Evolutionary conservation across 2,329 filamentous ascomycete genomes (phyloP).

Genomic region (Karstenula rhodostoma): DNA sequence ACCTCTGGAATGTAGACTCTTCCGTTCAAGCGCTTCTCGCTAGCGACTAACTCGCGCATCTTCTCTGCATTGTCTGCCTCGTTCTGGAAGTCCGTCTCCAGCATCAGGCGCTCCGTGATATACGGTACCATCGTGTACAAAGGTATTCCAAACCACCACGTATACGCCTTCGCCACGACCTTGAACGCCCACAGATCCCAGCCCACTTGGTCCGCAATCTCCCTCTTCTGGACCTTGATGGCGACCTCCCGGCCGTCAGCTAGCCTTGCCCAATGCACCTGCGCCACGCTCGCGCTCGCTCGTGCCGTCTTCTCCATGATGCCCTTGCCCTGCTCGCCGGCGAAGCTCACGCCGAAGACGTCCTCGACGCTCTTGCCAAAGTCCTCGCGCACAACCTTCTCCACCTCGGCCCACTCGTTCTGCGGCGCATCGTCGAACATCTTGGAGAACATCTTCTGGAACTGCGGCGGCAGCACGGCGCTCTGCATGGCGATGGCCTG

Average conservation of each 20-base stretch:
- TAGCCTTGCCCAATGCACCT: conserved; percentile 93
- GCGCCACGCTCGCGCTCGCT: conserved; percentile 89
- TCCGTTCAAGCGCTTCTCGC: conserved; percentile 77
- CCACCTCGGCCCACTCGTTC: conserved; percentile 85
- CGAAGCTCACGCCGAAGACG: conserved; percentile 89
- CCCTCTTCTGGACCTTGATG: conserved; percentile 94
- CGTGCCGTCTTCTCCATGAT: conserved; percentile 76
- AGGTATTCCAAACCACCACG: conserved; percentile 90
- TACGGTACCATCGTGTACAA: conserved; percentile 91
- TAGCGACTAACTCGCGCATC: conserved; percentile 79
- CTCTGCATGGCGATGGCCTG: conserved; percentile 99
- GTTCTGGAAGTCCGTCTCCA: conserved; percentile 94
- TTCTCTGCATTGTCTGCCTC: conserved; percentile 87
- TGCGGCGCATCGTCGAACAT: conserved; percentile 99
- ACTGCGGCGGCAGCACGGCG: conserved; percentile 89
- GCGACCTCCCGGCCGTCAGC: conserved; percentile 90
- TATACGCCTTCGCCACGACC: conserved; percentile 83
- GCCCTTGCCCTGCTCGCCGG: conserved; percentile 67
- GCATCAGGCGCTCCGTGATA: conserved; percentile 86
- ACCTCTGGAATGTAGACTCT: conserved; percentile 89
- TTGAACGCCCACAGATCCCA: conserved; percentile 98
- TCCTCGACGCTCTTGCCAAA: conserved; percentile 86
- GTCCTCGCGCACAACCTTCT: conserved; percentile 85
- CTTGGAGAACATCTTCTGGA: conserved; percentile 91
- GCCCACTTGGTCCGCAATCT: conserved; percentile 87